phyloP scores from a whole-genome alignment of 2,329 filamentous ascomycete genomes.

The Pseudophaeomoniella oleicola region DNA sequence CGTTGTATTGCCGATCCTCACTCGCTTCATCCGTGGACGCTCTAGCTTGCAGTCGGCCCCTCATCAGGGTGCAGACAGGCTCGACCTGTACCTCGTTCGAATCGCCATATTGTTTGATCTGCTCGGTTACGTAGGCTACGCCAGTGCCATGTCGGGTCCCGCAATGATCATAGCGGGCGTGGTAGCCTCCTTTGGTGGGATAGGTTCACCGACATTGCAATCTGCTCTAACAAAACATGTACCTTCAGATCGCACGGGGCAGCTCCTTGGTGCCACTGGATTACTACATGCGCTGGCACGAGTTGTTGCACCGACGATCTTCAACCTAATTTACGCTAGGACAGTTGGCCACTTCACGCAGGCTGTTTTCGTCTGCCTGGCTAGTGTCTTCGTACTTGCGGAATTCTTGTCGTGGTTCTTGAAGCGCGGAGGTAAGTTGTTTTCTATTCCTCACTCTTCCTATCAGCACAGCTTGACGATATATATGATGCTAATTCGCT shows the following conservation, averaged over 20 bases:
- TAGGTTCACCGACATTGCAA: constrained; percentile 74
- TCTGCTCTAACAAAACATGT: constrained; percentile 83
- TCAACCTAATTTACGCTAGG: constrained; percentile 71
- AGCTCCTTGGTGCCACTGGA: constrained; percentile 77
- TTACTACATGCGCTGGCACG: constrained; percentile 70
- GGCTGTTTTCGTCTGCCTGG: constrained; percentile 66
- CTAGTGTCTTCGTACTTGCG: constrained; percentile 49
- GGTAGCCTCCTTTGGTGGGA: constrained; percentile 62
- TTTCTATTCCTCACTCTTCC: neutral
- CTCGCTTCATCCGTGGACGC: constrained; percentile 53
- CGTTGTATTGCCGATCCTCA: constrained; percentile 59
- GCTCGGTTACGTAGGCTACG: constrained; percentile 61
- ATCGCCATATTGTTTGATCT: constrained; percentile 62
- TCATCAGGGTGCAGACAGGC: constrained; percentile 56
- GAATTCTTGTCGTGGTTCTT: constrained; percentile 57
- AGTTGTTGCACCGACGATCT: constrained; percentile 64
- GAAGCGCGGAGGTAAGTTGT: constrained; percentile 54
- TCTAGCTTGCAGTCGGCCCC: constrained; percentile 18
- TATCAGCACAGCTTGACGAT: too few species aligned
- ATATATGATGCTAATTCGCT: too few species aligned
- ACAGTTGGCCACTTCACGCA: constrained; percentile 70
- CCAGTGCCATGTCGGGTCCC: constrained; percentile 44
- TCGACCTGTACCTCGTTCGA: constrained; percentile 68
- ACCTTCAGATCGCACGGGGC: constrained; percentile 63
- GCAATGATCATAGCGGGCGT: constrained; percentile 60